phyloP scores from a whole-genome alignment of 2,329 filamentous ascomycete species.

The Exophiala oligosperma region DNA sequence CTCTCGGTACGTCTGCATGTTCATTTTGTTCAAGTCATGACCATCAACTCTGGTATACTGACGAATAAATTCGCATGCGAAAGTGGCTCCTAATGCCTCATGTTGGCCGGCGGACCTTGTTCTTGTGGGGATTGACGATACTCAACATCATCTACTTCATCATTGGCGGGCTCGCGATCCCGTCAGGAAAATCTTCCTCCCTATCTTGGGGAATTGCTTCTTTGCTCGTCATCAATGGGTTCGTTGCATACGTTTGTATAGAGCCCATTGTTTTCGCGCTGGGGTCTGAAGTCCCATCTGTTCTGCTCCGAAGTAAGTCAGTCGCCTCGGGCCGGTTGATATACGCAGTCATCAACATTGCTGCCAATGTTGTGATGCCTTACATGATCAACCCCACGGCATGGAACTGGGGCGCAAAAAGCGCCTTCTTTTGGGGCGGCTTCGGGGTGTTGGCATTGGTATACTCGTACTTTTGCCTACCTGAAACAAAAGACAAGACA shows the following conservation, averaged over 20 bases:
- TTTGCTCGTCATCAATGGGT: slow-evolving; percentile 54
- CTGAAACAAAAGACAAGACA: slow-evolving; percentile 25
- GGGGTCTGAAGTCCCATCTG: slow-evolving; percentile 54
- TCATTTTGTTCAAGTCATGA: slow-evolving; percentile 18
- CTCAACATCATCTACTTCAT: slow-evolving; percentile 40
- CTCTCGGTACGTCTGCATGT: background rate
- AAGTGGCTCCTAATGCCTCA: slow-evolving; percentile 32
- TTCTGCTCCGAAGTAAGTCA: slow-evolving; percentile 56
- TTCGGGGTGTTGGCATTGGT: slow-evolving; percentile 33
- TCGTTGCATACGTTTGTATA: slow-evolving; percentile 55
- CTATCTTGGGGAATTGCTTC: slow-evolving; percentile 40
- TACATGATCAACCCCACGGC: slow-evolving; percentile 32
- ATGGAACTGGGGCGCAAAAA: slow-evolving; percentile 42
- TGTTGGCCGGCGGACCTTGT: slow-evolving; percentile 36
- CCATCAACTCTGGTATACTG: background rate
- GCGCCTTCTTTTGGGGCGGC: slow-evolving; percentile 38
- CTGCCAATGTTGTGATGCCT: slow-evolving; percentile 33
- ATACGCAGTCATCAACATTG: slow-evolving; percentile 53
- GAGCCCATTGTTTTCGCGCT: slow-evolving; percentile 56
- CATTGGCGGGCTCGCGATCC: slow-evolving; percentile 29
- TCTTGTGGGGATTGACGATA: slow-evolving; percentile 54
- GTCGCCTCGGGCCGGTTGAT: slow-evolving; percentile 53
- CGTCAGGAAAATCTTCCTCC: slow-evolving; percentile 25
- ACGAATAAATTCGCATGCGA: background rate
- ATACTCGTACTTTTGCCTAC: slow-evolving; percentile 40